Percentiles rank a stretch among this genome's conserved stretches.
These are phyloP conservation scores for Leishmania aethiopica DNA, from an alignment of 208 protist species.

Conservation along the genomic window DNA sequence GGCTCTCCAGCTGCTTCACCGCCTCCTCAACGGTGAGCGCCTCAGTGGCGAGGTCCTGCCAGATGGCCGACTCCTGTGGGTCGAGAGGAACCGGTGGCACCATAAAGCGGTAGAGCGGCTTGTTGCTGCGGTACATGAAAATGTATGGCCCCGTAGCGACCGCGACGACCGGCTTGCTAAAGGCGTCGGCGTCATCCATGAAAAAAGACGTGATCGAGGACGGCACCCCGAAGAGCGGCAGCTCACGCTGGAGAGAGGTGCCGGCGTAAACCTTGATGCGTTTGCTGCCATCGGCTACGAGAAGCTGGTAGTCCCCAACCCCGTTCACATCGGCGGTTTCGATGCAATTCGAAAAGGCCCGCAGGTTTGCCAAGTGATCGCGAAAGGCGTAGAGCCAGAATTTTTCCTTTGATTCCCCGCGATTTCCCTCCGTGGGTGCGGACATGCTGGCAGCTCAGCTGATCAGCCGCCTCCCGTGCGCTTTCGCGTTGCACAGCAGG, in stretches of 20 bases:
- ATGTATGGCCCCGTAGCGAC: conserved; percentile 88
- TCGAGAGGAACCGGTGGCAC: conserved; percentile 69
- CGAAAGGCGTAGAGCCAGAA: conserved; percentile 93
- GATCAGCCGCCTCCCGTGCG: neutral
- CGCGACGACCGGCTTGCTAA: conserved; percentile 75
- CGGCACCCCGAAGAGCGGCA: conserved; percentile 85
- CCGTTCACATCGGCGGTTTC: conserved; percentile 87
- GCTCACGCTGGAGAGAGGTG: conserved; percentile 80
- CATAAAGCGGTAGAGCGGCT: conserved; percentile 93
- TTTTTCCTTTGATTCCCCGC: conserved; percentile 35
- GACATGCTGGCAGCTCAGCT: neutral
- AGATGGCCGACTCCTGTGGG: conserved; percentile 61
- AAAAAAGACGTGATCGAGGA: conserved; percentile 88
- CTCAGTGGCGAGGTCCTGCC: conserved; percentile 45
- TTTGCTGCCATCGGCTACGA: conserved; percentile 85
- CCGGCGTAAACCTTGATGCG: conserved; percentile 87
- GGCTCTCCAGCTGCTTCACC: conserved; percentile 44
- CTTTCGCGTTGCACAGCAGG: neutral
- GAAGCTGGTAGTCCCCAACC: conserved; percentile 94
- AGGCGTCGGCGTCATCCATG: conserved; percentile 47
- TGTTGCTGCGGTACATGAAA: conserved; percentile 92
- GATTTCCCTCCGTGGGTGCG: neutral
- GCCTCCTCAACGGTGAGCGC: conserved; percentile 43
- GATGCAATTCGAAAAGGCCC: conserved; percentile 76
- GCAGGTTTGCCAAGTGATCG: conserved; percentile 87